Evolutionary conservation across 2,329 filamentous ascomycete genomes (phyloP), one percentile per base, ranked within the genome.

Genomic region (Botrytis porri): DNA sequence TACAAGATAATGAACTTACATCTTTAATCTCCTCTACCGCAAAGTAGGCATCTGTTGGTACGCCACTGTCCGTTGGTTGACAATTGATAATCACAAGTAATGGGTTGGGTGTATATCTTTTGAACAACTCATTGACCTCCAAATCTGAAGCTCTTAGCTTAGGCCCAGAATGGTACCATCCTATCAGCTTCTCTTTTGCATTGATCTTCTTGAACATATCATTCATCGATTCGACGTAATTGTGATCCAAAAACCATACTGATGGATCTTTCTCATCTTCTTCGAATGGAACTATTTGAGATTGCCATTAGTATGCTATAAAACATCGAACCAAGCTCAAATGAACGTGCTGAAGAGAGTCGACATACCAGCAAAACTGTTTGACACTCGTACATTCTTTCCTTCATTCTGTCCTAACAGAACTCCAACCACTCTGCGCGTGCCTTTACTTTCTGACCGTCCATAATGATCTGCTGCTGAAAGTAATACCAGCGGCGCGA

Each of bases 151-250:
- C 95, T 81, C 96, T 91, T 80, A 99, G 88, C 87, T 98, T 99
- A 57, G 96, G 96, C 60, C 96, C 96, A 32, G 96, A 97, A 85
- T 99, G 96, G 84, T 99, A 99, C 96, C 96, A 99, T 81, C 96
- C 96, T 88, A 99, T 97, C 83, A 99, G 88, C 90, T 98, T 98
- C 86, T 99, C 96, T 76, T 93, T 88, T 75, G 96, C 96, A 86
- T 99, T 99, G 87, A 99, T 95, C 86, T 98, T 98, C 88, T 99
- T 99, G 89, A 99, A 99, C 96, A 99, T 99, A 84, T 98, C 96
- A 85, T 96, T 97, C 96, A 99, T 99, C 79, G 92, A 93, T 84
- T 99, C 96, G 83, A 99, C 93, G 81, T 98, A 99, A 88, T 98
- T 98, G 88, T 99, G 96, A 83, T 99, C 96, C 77, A 99, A 85